Base-by-base conservation (phyloP, 1,284 basidiomycete genomes). In the Rhodotorula sp. region DNA sequence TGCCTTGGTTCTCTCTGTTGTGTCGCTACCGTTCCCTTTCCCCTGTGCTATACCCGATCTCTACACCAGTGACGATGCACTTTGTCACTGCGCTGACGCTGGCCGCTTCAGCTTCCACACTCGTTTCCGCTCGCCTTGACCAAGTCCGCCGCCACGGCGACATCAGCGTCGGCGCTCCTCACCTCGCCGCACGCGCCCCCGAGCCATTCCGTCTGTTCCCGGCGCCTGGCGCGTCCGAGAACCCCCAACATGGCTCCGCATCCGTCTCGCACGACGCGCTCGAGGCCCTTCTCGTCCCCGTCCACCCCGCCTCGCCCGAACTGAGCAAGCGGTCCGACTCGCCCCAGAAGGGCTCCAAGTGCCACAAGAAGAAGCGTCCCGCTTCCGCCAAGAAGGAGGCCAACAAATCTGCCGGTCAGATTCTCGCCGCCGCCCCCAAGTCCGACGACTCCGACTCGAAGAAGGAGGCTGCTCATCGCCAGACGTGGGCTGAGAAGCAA, bases 71-170 rank as follows among this genome's bases (percentile, higher is more conserved):
- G 29, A 29, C 47, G 18, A 67, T 73, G 63, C 66, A 68, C 34
- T 46, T 70, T 34, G 60, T 66, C 23, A 49, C 69, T 6, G 46
- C 68, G 52, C 52, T 73, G 47, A 20, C 62, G 34, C 31, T 68
- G 49, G 72, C 69, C 4, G 61, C 72, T 34, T 58, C 71, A 14
- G 66, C 68, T 34, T 64, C 68, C 21, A 63, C 61, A n/a, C 68
- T 65, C 64, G 68, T 61, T 15, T 58, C 63, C 18, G 68, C 68
- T 8, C 65, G 69, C 15, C 60, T 68, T 34, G 72, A 68, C 2
- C 54, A 56, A 23, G 49, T 51, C 49, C 49, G 54, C 54, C 26
- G n/a, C 26, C n/a, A 57, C 59, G 65, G 51, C 64, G 64, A 7
- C 59, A 60, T 10, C 23, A 31, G 29, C 12, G 39, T 31, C 49